These are phyloP conservation scores for Botrytis sinoallii DNA, from an alignment of 2,329 filamentous ascomycete species.

Conservation along the genomic window DNA sequence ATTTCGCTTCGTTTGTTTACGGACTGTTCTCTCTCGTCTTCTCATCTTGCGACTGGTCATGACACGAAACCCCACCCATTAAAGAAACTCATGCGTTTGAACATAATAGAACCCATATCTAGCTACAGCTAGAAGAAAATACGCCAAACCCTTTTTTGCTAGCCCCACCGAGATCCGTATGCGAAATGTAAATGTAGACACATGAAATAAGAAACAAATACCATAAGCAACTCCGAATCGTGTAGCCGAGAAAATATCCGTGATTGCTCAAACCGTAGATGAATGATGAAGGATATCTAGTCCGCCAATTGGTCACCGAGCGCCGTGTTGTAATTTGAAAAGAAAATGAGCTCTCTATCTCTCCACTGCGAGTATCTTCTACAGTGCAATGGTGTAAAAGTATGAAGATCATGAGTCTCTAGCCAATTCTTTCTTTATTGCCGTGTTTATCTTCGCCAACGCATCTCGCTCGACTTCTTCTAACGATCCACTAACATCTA, in stretches of 20 bases:
- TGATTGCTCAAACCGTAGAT: neutral
- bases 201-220: neutral
- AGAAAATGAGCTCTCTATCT: neutral
- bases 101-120: neutral
- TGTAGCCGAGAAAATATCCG: constrained; percentile 4
- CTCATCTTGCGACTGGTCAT: constrained; percentile 1
- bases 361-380: neutral
- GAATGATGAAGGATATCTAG: constrained; percentile 1
- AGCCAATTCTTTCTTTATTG: constrained; percentile 24
- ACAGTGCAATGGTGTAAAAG: neutral
- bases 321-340: constrained; percentile 9
- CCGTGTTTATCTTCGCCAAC: constrained; percentile 49
- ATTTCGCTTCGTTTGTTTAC: neutral
- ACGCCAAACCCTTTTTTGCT: constrained; percentile 6
- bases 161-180: neutral
- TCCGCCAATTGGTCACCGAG: constrained; percentile 15
- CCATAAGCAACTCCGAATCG: constrained; percentile 5
- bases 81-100: constrained; percentile 11
- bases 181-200: neutral
- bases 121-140: neutral
- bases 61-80: neutral
- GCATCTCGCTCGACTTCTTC: constrained; percentile 61
- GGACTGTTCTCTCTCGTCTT: neutral
- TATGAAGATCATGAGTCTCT: constrained; percentile 19
- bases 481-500: constrained; percentile 62